Conservation (phyloP, 176 grass and related monocot species). For the Hsuehochloa calcarea region DNA sequence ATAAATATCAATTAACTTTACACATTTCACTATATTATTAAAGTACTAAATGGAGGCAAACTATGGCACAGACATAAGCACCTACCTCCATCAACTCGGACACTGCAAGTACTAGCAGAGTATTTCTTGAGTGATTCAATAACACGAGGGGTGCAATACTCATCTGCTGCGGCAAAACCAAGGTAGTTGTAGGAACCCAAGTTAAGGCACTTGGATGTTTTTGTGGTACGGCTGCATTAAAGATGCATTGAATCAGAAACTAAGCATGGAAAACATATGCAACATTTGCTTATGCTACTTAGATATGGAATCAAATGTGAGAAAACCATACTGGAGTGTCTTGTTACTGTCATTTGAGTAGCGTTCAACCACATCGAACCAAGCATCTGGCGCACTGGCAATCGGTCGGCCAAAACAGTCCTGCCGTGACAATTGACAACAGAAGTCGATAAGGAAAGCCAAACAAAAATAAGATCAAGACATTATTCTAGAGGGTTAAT, state of each 20-base stretch:
- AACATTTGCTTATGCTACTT: slow-evolving; percentile 10
- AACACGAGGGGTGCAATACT: slow-evolving; percentile 88
- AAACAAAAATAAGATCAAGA: not conserved
- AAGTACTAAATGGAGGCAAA: slow-evolving; percentile 4
- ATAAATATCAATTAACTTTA: slow-evolving; percentile 18
- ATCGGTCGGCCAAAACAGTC: slow-evolving; percentile 90
- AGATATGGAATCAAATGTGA: not conserved
- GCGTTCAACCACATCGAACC: slow-evolving; percentile 85
- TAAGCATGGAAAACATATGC: not conserved
- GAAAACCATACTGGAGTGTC: slow-evolving; percentile 59
- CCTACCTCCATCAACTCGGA: slow-evolving; percentile 75
- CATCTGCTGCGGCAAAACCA: slow-evolving; percentile 88
- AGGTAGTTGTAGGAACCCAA: slow-evolving; percentile 96
- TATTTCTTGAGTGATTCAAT: slow-evolving; percentile 90
- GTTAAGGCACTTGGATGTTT: slow-evolving; percentile 79
- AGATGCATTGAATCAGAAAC: slow-evolving; percentile 27
- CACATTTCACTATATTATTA: slow-evolving; percentile 8
- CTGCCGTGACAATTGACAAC: slow-evolving; percentile 31
- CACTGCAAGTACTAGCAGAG: slow-evolving; percentile 79
- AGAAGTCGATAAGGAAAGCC: not conserved
- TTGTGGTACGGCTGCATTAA: slow-evolving; percentile 61
- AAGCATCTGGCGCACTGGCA: slow-evolving; percentile 79
- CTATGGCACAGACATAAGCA: slow-evolving; percentile 18
- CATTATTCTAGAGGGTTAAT: not conserved
- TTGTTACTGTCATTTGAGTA: slow-evolving; percentile 84